Percentiles rank a stretch among this genome's conserved stretches.
phyloP scores from a whole-genome alignment of 225 moss, liverwort and hornwort species.

The Marchantia polymorpha region DNA sequence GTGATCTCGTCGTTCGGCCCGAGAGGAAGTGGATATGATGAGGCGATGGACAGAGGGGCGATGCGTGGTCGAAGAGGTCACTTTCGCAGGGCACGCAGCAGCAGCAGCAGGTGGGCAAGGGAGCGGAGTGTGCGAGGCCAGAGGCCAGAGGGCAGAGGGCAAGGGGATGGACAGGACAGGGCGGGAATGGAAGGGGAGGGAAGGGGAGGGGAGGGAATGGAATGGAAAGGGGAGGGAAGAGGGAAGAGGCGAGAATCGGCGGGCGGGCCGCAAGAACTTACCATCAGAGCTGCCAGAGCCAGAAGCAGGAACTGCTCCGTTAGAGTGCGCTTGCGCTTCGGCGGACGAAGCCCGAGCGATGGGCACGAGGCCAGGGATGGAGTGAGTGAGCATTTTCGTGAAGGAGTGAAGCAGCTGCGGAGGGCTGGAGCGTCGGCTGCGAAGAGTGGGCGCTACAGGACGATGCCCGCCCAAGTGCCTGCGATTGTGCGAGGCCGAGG shows the following conservation, averaged over 20 bases:
- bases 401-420: slow-evolving; percentile 4
- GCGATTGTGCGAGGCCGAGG: slow-evolving; percentile 3
- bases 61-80: no score
- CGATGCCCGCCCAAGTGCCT: slow-evolving; percentile 6
- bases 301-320: slow-evolving; percentile 19
- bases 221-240: not conserved
- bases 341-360: slow-evolving; percentile 1
- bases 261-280: slow-evolving; percentile 16
- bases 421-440: not conserved
- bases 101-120: no score
- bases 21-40: not conserved
- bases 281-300: slow-evolving; percentile 9
- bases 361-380: not conserved
- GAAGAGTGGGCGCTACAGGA: slow-evolving; percentile 9
- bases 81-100: no score
- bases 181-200: not conserved
- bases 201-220: not conserved
- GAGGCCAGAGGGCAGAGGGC: not conserved
- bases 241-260: not conserved
- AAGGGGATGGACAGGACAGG: not conserved
- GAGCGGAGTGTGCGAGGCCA: not conserved
- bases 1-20: not conserved
- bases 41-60: no score
- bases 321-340: slow-evolving; percentile 19
- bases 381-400: slow-evolving; percentile 19